phyloP scores from a whole-genome alignment of 176 grass and related monocot species.

The Canna indica region DNA sequence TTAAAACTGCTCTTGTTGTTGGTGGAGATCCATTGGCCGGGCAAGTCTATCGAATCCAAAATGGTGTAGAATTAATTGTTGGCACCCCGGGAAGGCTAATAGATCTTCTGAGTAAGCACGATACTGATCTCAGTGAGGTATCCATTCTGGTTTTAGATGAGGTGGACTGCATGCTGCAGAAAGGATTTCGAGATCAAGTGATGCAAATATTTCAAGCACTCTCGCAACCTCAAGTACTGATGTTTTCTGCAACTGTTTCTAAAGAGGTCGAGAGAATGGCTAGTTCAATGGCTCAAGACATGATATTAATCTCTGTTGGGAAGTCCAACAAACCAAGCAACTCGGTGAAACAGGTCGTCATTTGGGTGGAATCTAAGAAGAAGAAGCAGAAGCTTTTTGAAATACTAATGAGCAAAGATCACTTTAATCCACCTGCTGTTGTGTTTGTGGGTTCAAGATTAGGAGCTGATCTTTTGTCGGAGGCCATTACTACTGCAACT shows the following conservation, averaged over 20 bases:
- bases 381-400: slow-evolving; percentile 96
- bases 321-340: slow-evolving; percentile 55
- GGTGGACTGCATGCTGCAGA: slow-evolving; percentile 71
- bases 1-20: slow-evolving; percentile 90
- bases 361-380: slow-evolving; percentile 90
- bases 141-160: slow-evolving; percentile 82
- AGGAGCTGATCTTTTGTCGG: slow-evolving; percentile 73
- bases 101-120: slow-evolving; percentile 78
- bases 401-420: slow-evolving; percentile 63
- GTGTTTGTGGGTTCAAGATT: slow-evolving; percentile 83
- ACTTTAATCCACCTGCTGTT: slow-evolving; percentile 69
- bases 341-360: slow-evolving; percentile 71
- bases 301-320: slow-evolving; percentile 59
- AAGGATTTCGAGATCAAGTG: slow-evolving; percentile 65
- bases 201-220: slow-evolving; percentile 77
- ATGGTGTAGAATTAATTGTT: slow-evolving; percentile 73
- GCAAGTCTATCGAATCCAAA: slow-evolving; percentile 78
- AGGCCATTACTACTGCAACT: slow-evolving; percentile 67
- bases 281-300: slow-evolving; percentile 41
- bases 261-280: slow-evolving; percentile 57
- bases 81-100: slow-evolving; percentile 84
- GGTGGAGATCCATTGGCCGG: slow-evolving; percentile 69
- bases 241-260: slow-evolving; percentile 75
- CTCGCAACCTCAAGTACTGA: slow-evolving; percentile 63
- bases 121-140: slow-evolving; percentile 44